Percentiles rank a stretch among this genome's conserved stretches.
Conservation (phyloP, 225 moss, liverwort and hornwort species). For the Pleurozium schreberi region DNA sequence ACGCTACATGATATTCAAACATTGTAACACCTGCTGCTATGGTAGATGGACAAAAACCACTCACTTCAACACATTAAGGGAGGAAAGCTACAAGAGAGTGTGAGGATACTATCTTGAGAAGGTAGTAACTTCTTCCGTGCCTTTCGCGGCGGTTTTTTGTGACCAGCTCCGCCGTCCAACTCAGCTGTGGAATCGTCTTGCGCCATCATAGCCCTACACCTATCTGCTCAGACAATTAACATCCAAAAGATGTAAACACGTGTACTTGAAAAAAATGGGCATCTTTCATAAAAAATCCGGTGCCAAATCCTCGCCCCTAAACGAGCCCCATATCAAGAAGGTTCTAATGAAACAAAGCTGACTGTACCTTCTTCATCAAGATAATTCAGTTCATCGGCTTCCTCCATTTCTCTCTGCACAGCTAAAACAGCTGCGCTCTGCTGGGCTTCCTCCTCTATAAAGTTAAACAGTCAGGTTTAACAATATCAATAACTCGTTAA, state of each 20-base stretch:
- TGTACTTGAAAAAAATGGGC: neutral
- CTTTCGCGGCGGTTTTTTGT: slow-evolving; percentile 95
- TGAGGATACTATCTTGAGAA: slow-evolving; percentile 94
- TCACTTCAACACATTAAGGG: neutral
- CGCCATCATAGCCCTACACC: slow-evolving; percentile 66
- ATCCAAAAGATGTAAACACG: neutral
- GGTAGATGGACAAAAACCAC: neutral
- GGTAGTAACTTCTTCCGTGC: slow-evolving; percentile 76
- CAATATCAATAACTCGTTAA: neutral
- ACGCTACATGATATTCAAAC: neutral
- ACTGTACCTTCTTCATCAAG: slow-evolving; percentile 91
- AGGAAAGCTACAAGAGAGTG: neutral
- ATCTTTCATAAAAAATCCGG: neutral
- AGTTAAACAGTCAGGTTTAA: neutral
- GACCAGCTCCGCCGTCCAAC: slow-evolving; percentile 77
- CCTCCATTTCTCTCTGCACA: slow-evolving; percentile 94
- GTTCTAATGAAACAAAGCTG: neutral
- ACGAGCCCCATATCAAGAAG: neutral
- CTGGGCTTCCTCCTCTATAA: slow-evolving; percentile 79
- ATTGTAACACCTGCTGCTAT: neutral
- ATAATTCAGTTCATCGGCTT: slow-evolving; percentile 93
- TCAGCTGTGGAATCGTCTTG: slow-evolving; percentile 73
- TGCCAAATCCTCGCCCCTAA: neutral
- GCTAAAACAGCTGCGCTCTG: slow-evolving; percentile 71
- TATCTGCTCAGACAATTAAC: slow-evolving; percentile 37